phyloP scores from a whole-genome alignment of 768 basidiomycete species.

The Calocera viscosa region DNA sequence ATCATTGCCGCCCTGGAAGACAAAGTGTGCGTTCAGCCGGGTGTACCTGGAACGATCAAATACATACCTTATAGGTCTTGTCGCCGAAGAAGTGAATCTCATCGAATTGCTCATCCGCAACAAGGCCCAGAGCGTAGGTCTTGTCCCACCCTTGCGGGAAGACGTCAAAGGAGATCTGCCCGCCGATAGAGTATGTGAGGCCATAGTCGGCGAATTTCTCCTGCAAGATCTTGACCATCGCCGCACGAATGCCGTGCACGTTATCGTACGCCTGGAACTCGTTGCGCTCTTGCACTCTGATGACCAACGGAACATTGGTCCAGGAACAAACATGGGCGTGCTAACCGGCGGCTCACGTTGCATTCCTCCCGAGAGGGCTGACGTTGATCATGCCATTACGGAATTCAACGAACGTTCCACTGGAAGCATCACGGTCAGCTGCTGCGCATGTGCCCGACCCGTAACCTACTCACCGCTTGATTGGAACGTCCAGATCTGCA shows the following conservation, averaged over 20 bases:
- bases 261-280: constrained; percentile 75
- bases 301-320: background rate
- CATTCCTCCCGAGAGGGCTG: constrained; percentile 90
- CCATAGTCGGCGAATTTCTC: constrained; percentile 76
- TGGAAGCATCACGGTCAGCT: constrained; percentile 21
- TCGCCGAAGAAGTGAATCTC: constrained; percentile 99
- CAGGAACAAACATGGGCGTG: background rate
- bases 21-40: background rate
- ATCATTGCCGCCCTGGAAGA: constrained; percentile 78
- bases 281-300: constrained; percentile 67
- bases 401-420: constrained; percentile 96
- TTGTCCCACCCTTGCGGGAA: constrained; percentile 95
- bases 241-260: constrained; percentile 58
- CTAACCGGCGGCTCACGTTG: constrained; percentile 54
- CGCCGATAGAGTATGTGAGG: constrained; percentile 85
- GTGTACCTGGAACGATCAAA: background rate
- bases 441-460: constrained; percentile 1
- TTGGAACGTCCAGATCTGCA: constrained; percentile 84
- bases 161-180: constrained; percentile 90
- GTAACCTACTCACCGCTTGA: constrained; percentile 58
- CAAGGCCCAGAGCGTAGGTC: constrained; percentile 72
- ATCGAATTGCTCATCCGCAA: constrained; percentile 74
- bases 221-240: constrained; percentile 65
- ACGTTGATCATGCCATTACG: constrained; percentile 96
- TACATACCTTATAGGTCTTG: constrained; percentile 58